Evolutionary conservation across 345 rosid genomes (phyloP), one percentile per base, ranked within the genome.

Genomic region (Murraya koenigii): DNA sequence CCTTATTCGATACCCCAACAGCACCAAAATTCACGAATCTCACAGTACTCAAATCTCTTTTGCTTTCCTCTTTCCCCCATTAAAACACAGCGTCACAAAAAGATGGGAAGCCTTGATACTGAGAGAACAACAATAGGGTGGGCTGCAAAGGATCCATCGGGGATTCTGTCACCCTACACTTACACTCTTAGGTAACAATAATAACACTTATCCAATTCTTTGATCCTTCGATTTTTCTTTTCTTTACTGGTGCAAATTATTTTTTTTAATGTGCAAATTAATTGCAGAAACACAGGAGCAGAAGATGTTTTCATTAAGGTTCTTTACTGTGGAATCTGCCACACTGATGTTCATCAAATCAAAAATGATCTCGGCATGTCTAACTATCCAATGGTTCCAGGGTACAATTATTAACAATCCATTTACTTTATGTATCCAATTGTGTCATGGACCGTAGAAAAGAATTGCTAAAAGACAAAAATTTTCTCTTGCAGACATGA

Each of bases 121-220:
- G 93, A 87, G 83, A 88, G 85, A 79, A 87, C 82, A 36, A 83
- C 82, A 30, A 78, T 81, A 0, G 98, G 98, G 14, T 90, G 90
- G 93, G 98, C 98, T 38, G 97, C 97, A 2, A 82, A 88, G 84
- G 95, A 92, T 44, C 84, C 97, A 5, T 90, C 97, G 14, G 98
- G 97, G 1, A 3, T 78, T 49, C 89, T 92, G 36, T 86, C 98
- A 39, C 94, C 97, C 66, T 90, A 86, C 82, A 81, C 87, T 8
- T 94, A 83, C 77, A 71, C 63, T 77, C 94, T 92, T 38, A 92
- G 97, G 97, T 90, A 75, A 8, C 23, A 44, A 36, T 10, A 1
- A 44, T 52, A 3, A 7, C 1, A 20, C 8, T 14, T 63, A 15
- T 30, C 66, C 38, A 63, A 15, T 5, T 1, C 66, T 63, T 26